Evolutionary conservation across 108 stramenopile genomes (phyloP), one percentile per base, ranked within the genome.

Genomic region (Conticribra guillardii): DNA sequence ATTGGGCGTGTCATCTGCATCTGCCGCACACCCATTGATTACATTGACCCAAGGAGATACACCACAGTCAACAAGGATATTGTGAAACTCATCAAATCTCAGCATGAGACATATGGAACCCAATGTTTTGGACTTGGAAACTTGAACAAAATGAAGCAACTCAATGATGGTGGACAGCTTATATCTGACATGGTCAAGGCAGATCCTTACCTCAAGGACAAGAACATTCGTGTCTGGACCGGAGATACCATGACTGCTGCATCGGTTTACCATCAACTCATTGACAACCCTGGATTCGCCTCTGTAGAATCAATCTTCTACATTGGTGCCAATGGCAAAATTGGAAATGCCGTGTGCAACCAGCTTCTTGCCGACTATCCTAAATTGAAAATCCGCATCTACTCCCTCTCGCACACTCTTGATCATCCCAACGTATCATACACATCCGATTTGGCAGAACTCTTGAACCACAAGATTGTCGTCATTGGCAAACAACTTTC

Each of bases 61-160:
- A 26, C 68, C 14, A 64, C 60, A 17, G 73, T 88, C 21, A 88
- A 88, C 69, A 69, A 76, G 56, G 87, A 88, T 27, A 85, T 88
- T 44, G 53, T 88, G n/a, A 54, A 82, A 37, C 73, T 83, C 16
- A 88, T 88, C 64, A 60, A 54, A 4, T 58, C 73, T 56, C 76
- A 88, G 34, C 54, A 88, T 67, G 73, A 79, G 61, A 61, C 51
- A 24, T 51, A 80, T 29, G 84, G 84, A 56, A 88, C 87, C 16
- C 48, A 73, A 34, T 84, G 82, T 45, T 88, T 85, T 47, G 87
- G 87, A 8, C 81, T 88, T 16, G 87, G 87, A 31, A 88, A 88
- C 71, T 76, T 85, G 66, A 88, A 88, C 62, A 88, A 88, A 66
- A 88, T 88, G 87, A 88, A 88, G 77, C 87, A 88, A 66, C 66